Evolutionary conservation across 768 basidiomycete species (phyloP), one percentile per base, ranked within the genome.

Genomic region (Mycena alexandri): DNA sequence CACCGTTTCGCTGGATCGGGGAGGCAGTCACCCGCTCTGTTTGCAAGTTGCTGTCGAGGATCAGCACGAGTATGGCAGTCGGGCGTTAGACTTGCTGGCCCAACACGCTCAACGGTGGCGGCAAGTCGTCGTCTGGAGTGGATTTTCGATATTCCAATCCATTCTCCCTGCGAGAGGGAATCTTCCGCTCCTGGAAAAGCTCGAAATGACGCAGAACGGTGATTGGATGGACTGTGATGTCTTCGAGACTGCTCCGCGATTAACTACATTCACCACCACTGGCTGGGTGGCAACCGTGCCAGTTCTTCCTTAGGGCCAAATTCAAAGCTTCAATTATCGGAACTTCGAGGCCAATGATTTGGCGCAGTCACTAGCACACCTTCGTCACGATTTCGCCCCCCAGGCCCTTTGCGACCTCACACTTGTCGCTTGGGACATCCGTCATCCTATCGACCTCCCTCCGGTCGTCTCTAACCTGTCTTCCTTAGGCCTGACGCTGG

Each of bases 221-320:
- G 53, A 61, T 3, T 61, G 65, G 65, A 24, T n/a, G 10, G 65
- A 51, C 0, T 19, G 16, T n/a, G 47, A 36, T 36, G 47, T 56
- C 6, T 57, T 67, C 29, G 46, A 29, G 19, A 41, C 22, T 17
- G 65, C 65, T 22, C 59, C 60, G 42, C 46, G 38, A 9, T 48
- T 66, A 13, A 47, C 51, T 5, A 11, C 16, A 3, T 12, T 66
- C 22, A 48, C 41, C 8, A 47, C 60, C 33, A 47, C 51, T 8
- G 52, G 57, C 9, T 53, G 57, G 58, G 65, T 24, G 3, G 34
- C 29, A 0, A 21, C n/a, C 2, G 12, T 60, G 7, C 64, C 57
- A 5, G 34, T 22, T n/a, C 13, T 66, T 13, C 65, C 65, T 8
- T 66, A 57, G 65, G 36, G 21, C 6, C 57, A 66, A 17, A 21